Percentiles rank a stretch among this genome's conserved stretches.
Conservation (phyloP, 805 yeast genomes). For the Grigorovia yakushimaensis region DNA sequence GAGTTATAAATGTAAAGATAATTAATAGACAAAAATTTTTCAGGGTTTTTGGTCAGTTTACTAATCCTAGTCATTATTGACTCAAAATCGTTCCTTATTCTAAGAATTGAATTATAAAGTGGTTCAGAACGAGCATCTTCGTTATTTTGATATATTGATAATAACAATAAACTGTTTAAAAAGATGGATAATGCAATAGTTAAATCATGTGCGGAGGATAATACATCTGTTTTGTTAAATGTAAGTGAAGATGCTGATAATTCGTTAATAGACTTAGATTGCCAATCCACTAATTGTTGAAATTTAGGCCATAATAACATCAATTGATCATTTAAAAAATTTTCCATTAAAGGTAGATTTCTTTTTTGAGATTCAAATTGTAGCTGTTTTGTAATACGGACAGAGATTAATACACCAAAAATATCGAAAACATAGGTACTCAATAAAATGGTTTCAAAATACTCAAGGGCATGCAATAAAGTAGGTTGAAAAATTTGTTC, state of each 20-base stretch:
- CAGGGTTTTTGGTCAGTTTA: slow-evolving; percentile 43
- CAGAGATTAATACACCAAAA: slow-evolving; percentile 67
- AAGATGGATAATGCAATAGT: slow-evolving; percentile 75
- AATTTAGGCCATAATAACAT: slow-evolving; percentile 80
- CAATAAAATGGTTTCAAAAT: slow-evolving; percentile 33
- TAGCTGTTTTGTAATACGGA: slow-evolving; percentile 57
- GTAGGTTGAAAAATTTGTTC: slow-evolving; percentile 46
- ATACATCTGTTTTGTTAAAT: slow-evolving; percentile 20
- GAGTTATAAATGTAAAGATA: slow-evolving; percentile 28
- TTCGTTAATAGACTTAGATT: slow-evolving; percentile 62
- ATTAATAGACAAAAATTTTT: slow-evolving; percentile 58
- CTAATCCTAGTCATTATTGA: slow-evolving; percentile 63
- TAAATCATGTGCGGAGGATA: slow-evolving; percentile 43
- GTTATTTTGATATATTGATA: slow-evolving; percentile 26
- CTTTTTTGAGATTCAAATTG: slow-evolving; percentile 60
- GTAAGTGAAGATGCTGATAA: slow-evolving; percentile 27
- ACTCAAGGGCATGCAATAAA: slow-evolving; percentile 39
- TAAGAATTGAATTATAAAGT: slow-evolving; percentile 51
- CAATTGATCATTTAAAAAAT: slow-evolving; percentile 55
- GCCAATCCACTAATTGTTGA: slow-evolving; percentile 63
- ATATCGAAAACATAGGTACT: slow-evolving; percentile 47
- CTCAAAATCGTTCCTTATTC: slow-evolving; percentile 76
- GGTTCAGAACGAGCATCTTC: slow-evolving; percentile 48
- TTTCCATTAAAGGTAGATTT: slow-evolving; percentile 56
- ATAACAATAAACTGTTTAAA: slow-evolving; percentile 57